Base-by-base conservation (phyloP, 768 basidiomycete genomes). In the Amanita subjunquillea region DNA sequence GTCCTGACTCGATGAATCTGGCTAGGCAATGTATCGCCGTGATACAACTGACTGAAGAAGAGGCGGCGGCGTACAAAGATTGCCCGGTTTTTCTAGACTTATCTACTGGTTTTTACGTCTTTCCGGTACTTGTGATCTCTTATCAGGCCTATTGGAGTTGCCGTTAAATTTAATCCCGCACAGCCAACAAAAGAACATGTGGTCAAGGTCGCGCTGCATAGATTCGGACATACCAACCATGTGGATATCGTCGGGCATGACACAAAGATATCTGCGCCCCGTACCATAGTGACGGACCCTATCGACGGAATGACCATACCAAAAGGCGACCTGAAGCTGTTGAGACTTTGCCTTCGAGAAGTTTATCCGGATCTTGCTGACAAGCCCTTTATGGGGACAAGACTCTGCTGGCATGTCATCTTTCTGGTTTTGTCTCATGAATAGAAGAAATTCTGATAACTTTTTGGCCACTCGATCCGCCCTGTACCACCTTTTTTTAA, bases 351-450 rank as follows among this genome's bases (percentile, higher is more conserved):
- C 8, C 65, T 95, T 9, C 63, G 67, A 17, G 62, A 67, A 30
- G 69, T 91, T 23, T 93, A 87, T 67, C 95, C 94, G 23, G 80
- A 80, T 47, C 73, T 98, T 42, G 86, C 80, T 4, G 67, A 79
- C 57, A 86, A 82, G 64, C 77, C 86, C 0, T 87, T 92, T 61
- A 62, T 67, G 29, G 71, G 71, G 6, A 94, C 92, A 9, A 70
- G 94, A 54, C 65, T 98, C 56, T 98, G 94, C 69, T 97, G 94
- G 94, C 90, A 62, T 63, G 79, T 22, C 25, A 10, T 55, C 6
- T 34, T 48, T 58, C 40, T 40, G n/a, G n/a, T 45, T 58, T 50
- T 17, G 17, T 29, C 23, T 50, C 27, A 25, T 13, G 17, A 7
- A 22, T n/a, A n/a, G 20, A 22, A 34, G 17, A 42, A 43, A 43